Evolutionary conservation across 2,329 filamentous ascomycete genomes (phyloP).

Genomic region (Aaosphaeria pasadenensis): DNA sequence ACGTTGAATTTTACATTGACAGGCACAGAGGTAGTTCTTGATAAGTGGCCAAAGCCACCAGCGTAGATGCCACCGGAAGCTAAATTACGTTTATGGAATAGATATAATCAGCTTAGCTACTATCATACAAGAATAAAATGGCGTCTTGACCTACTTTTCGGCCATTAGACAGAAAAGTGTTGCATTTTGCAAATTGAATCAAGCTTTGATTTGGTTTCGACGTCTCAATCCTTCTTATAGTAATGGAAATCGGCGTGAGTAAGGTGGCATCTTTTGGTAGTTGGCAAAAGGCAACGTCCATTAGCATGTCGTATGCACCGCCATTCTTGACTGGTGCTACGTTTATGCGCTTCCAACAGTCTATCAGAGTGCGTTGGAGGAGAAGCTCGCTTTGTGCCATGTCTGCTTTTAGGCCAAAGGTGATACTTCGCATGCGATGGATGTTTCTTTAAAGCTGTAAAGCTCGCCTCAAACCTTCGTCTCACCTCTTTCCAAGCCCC

Average conservation of each 20-base stretch:
- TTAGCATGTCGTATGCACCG: no score
- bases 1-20: conserved; percentile 47
- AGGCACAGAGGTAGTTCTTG: conserved; percentile 44
- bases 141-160: background rate
- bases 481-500: no score
- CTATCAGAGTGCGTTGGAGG: no score
- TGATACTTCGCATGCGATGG: no score
- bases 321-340: no score
- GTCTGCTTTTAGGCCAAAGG: no score
- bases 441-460: no score
- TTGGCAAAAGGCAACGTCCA: no score
- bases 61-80: background rate
- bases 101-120: background rate
- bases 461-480: no score
- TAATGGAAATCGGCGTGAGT: background rate
- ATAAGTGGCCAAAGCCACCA: conserved; percentile 26
- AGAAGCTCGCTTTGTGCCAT: no score
- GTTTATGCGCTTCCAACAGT: no score
- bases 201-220: background rate
- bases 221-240: background rate
- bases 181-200: background rate
- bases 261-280: no score
- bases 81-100: background rate
- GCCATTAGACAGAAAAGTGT: background rate
- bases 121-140: background rate